These are phyloP conservation scores for Nymphaea thermarum DNA, from an alignment of 164 flowering plant genomes.

Conservation along the genomic window DNA sequence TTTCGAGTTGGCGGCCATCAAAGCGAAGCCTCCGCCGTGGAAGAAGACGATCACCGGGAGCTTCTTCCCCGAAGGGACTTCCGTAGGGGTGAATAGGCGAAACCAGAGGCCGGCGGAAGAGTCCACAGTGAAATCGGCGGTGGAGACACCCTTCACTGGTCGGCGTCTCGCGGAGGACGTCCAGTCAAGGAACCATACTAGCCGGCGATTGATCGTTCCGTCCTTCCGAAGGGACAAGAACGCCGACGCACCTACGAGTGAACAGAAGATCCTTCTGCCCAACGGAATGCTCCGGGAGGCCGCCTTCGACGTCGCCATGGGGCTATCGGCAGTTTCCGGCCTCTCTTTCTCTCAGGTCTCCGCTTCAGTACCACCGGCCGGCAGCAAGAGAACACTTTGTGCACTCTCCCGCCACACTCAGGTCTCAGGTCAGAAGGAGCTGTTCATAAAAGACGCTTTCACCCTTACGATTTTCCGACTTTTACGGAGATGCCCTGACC, in stretches of 20 bases:
- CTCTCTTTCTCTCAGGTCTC: no score
- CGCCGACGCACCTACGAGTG: not conserved
- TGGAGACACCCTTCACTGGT: not conserved
- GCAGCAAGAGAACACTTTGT: no score
- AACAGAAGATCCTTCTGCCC: not conserved
- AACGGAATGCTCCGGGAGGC: not conserved
- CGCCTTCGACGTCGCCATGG: no score
- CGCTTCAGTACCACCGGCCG: no score
- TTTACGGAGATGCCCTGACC: no score
- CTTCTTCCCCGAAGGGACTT: not conserved
- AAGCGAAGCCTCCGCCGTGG: constrained; percentile 80
- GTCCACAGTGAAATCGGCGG: constrained; percentile 34
- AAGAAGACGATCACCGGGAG: constrained; percentile 57
- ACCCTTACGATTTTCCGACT: no score
- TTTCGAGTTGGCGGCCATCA: constrained; percentile 61
- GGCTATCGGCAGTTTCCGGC: no score
- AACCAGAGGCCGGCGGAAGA: constrained; percentile 29
- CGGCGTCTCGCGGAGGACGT: not conserved
- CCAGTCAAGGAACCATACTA: not conserved
- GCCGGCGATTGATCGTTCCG: not conserved
- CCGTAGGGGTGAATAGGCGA: constrained; percentile 34
- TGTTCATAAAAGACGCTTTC: no score
- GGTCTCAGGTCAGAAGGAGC: no score
- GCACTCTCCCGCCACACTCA: no score
- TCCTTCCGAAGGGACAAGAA: not conserved